Conservation (phyloP, 1,284 basidiomycete genomes). For the Sphaerobolus stellatus region DNA sequence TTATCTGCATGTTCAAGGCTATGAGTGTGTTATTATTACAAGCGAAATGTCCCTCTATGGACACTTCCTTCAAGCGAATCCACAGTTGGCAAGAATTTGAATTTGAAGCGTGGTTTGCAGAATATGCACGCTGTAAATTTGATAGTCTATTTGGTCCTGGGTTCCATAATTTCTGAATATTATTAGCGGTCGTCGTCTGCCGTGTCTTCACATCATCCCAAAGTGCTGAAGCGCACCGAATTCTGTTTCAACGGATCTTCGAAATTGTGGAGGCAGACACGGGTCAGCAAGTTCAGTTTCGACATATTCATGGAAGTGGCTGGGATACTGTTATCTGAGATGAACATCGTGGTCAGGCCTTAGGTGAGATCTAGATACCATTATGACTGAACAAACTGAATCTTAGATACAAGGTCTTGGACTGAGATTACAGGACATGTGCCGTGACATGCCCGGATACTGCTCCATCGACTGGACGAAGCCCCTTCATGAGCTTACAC, state of each 20-base stretch:
- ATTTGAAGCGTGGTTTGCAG: slow-evolving; percentile 26
- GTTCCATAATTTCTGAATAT: background rate
- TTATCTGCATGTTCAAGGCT: slow-evolving; percentile 23
- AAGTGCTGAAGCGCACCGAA: slow-evolving; percentile 23
- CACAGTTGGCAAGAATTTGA: slow-evolving; percentile 28
- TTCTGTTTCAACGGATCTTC: slow-evolving; percentile 23
- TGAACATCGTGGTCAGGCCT: slow-evolving; percentile 27
- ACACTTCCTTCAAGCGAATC: slow-evolving; percentile 27
- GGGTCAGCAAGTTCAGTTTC: slow-evolving; percentile 18
- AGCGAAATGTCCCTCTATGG: slow-evolving; percentile 20
- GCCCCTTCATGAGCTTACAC: background rate
- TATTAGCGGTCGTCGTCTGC: slow-evolving; percentile 17
- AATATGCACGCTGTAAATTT: slow-evolving; percentile 22
- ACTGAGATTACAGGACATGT: slow-evolving; percentile 1
- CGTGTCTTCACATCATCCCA: slow-evolving; percentile 26
- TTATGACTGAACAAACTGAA: background rate
- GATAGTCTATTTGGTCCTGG: background rate
- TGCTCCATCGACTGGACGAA: background rate
- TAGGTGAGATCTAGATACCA: slow-evolving; percentile 13
- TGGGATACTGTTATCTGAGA: slow-evolving; percentile 24
- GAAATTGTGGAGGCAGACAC: slow-evolving; percentile 22
- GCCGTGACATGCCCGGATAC: background rate
- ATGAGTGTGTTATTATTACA: slow-evolving; percentile 23
- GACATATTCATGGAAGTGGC: slow-evolving; percentile 25
- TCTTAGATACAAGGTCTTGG: background rate